Evolutionary conservation across 352 stramenopile species (phyloP).

Genomic region (Phytophthora crassamura): DNA sequence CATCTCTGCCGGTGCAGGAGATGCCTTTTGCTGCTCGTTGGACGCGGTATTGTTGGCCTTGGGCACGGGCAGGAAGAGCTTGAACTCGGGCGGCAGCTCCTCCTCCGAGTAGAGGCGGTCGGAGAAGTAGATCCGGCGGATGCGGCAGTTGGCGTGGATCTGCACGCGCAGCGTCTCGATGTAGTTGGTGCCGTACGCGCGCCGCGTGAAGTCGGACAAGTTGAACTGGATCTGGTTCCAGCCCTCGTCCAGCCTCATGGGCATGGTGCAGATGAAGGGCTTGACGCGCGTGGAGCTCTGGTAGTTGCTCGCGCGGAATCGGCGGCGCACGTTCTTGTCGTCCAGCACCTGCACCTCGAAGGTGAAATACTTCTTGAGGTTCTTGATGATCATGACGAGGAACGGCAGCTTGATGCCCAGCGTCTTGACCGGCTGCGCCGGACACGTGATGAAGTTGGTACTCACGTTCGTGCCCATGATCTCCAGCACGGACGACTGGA

Average conservation of each 20-base stretch:
- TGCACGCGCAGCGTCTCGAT: slow-evolving; percentile 97
- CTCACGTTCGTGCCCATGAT: slow-evolving; percentile 99
- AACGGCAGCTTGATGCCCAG: slow-evolving; percentile 98
- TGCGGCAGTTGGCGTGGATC: slow-evolving; percentile 98
- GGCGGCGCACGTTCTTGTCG: slow-evolving; percentile 97
- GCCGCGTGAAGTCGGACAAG: slow-evolving; percentile 96
- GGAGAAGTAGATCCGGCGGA: slow-evolving; percentile 98
- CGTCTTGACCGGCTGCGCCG: slow-evolving; percentile 94
- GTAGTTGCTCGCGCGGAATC: slow-evolving; percentile 98
- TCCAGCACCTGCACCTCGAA: slow-evolving; percentile 98
- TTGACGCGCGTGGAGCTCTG: slow-evolving; percentile 97
- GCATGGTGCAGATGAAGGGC: slow-evolving; percentile 99
- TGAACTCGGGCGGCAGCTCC: slow-evolving; percentile 97
- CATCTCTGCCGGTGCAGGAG: slow-evolving; percentile 41
- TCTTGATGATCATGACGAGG: slow-evolving; percentile 99
- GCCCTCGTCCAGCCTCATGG: slow-evolving; percentile 97
- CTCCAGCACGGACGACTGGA: slow-evolving; percentile 97
- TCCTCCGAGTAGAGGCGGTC: slow-evolving; percentile 97
- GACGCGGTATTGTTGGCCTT: slow-evolving; percentile 76
- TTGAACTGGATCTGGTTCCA: slow-evolving; percentile 99
- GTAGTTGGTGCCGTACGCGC: slow-evolving; percentile 98
- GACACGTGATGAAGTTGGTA: slow-evolving; percentile 98
- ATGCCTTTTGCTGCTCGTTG: slow-evolving; percentile 54
- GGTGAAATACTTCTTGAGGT: slow-evolving; percentile 99
- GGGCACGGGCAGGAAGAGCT: slow-evolving; percentile 96